phyloP scores from a whole-genome alignment of 1,284 basidiomycete species.

The Ganoderma meredithae region DNA sequence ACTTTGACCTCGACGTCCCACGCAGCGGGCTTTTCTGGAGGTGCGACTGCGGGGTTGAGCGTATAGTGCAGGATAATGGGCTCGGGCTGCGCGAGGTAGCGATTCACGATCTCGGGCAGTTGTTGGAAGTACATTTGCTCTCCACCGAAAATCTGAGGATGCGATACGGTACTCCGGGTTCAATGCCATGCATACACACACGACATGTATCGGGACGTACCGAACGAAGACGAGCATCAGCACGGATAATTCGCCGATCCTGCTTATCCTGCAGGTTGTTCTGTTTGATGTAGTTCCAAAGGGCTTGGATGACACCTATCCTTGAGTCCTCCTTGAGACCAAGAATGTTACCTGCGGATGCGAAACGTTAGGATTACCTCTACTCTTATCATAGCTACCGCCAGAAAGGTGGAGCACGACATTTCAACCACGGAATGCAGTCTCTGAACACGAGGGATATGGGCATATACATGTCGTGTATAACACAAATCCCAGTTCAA shows the following conservation, averaged over 20 bases:
- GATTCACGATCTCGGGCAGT: conserved; percentile 88
- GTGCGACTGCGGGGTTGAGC: conserved; percentile 62
- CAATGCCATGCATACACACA: background rate
- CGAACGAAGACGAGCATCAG: conserved; percentile 75
- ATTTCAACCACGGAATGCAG: too few relatives aligned
- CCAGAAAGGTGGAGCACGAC: background rate
- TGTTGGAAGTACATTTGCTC: conserved; percentile 80
- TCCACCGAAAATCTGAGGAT: conserved; percentile 67
- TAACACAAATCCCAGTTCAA: background rate
- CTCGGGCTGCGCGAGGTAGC: conserved; percentile 80
- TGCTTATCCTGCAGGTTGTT: conserved; percentile 90
- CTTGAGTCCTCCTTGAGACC: conserved; percentile 89
- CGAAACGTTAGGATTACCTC: background rate
- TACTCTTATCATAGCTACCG: background rate
- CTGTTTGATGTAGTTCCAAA: conserved; percentile 95
- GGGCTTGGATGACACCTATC: conserved; percentile 79
- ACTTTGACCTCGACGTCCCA: conserved; percentile 93
- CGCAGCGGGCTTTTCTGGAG: conserved; percentile 71
- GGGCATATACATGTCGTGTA: background rate
- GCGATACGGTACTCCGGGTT: background rate
- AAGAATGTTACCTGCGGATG: conserved; percentile 62
- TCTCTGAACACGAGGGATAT: background rate
- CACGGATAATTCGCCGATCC: conserved; percentile 81
- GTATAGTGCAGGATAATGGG: conserved; percentile 88
- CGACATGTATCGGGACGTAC: conserved; percentile 50